Evolutionary conservation across 2,329 filamentous ascomycete species (phyloP), one percentile per base, ranked within the genome.

Genomic region (Alternaria sp.): DNA sequence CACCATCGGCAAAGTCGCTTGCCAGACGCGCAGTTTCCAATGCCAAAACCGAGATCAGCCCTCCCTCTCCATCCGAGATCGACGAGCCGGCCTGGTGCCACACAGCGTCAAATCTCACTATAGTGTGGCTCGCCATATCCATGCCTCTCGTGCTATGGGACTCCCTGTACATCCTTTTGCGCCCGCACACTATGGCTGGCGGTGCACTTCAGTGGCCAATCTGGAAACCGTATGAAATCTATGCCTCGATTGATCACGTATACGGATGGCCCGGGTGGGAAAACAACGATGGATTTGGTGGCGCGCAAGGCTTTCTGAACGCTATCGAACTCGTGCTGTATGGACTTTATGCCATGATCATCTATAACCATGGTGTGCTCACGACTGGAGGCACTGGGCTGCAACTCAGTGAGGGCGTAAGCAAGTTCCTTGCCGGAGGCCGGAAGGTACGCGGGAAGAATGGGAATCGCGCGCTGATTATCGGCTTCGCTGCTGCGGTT

Each of bases 131-230:
- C 26, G 79, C 84, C 59, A 65, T 94, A 62, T 93, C 91, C 20
- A 80, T 95, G 16, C 92, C 91, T 1, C 85, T 96, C 61, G 92
- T 96, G 49, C 73, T 87, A 51, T 96, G 93, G 93, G 93, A 97
- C 80, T 87, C 86, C 30, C 82, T 83, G 59, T 97, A 96, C 81
- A 88, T 96, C 39, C 82, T 96, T 47, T 81, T 91, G 54, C 91
- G 93, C 20, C 93, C 93, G 30, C 87, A 89, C 78, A 91, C 88
- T 58, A 95, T 97, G 91, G 87, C 89, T 0, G 91, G 92, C 67
- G 93, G 93, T 16, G 80, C 78, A 47, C 81, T 90, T 53, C 91
- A 96, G 81, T 84, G 81, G 68, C 91, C 91, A 1, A 70, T 96
- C 42, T 97, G 87, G 86, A 81, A 80, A 30, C 92, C 91, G 0